phyloP scores from a whole-genome alignment of 2,329 filamentous ascomycete genomes.

The Apiospora koreana region DNA sequence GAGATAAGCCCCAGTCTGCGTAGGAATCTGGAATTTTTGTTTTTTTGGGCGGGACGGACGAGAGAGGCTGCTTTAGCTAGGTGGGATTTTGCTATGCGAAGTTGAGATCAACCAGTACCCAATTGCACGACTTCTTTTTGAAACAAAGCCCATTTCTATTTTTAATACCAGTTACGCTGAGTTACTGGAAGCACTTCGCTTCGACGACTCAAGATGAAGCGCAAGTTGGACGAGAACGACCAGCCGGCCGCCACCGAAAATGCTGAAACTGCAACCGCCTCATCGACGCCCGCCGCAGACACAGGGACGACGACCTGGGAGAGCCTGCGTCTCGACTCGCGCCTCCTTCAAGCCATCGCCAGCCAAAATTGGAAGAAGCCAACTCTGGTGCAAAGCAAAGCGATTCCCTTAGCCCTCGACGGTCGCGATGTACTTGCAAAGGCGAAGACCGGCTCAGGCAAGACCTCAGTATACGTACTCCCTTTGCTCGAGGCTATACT shows the following conservation, averaged over 20 bases:
- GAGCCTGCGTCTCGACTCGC: constrained; percentile 77
- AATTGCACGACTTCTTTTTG: background rate
- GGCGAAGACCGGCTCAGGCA: constrained; percentile 93
- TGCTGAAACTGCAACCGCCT: constrained; percentile 12
- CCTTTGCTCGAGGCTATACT: constrained; percentile 86
- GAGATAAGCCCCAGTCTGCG: background rate
- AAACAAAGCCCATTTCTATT: background rate
- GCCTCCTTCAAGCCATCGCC: constrained; percentile 82
- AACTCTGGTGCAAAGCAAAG: constrained; percentile 84
- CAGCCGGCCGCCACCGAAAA: constrained; percentile 35
- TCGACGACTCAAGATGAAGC: constrained; percentile 47
- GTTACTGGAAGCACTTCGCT: background rate
- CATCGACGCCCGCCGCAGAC: background rate
- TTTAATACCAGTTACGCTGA: background rate
- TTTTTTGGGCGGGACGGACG: background rate
- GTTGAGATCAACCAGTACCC: background rate
- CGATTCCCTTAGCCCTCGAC: constrained; percentile 83
- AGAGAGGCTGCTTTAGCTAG: background rate
- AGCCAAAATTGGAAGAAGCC: constrained; percentile 83
- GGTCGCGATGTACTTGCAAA: constrained; percentile 90
- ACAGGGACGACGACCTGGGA: constrained; percentile 58
- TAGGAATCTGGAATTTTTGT: background rate
- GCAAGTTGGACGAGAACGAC: constrained; percentile 57
- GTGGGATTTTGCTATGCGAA: background rate
- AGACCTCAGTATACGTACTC: constrained; percentile 93